A percentile compares a stretch with the other conserved stretches of the same genome.
phyloP scores from a whole-genome alignment of 164 flowering plant genomes.

The Vitis rupestris region DNA sequence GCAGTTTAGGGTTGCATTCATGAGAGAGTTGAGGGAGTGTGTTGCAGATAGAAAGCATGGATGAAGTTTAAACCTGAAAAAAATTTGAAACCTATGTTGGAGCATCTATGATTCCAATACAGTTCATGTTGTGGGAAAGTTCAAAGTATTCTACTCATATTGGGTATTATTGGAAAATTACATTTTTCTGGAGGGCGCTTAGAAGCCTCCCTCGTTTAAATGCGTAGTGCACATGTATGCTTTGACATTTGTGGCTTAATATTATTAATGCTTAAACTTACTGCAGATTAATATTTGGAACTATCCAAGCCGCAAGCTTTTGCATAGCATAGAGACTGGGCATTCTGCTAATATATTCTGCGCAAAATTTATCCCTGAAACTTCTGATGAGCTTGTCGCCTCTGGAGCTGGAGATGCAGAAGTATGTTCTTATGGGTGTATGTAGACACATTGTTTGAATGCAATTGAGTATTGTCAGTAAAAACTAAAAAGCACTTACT shows the following conservation, averaged over 20 bases:
- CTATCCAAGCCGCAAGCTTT: slow-evolving; percentile 59
- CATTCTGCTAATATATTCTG: slow-evolving; percentile 93
- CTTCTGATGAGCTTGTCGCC: slow-evolving; percentile 87
- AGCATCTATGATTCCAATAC: too few species aligned
- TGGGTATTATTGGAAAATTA: too few species aligned
- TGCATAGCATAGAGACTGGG: slow-evolving; percentile 81
- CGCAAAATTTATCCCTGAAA: slow-evolving; percentile 91
- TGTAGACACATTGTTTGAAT: slow-evolving; percentile 1
- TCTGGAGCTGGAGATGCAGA: slow-evolving; percentile 97
- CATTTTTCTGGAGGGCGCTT: too few species aligned
- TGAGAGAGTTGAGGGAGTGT: too few species aligned
- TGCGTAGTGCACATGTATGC: background rate
- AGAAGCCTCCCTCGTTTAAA: too few species aligned
- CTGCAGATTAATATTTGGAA: slow-evolving; percentile 85
- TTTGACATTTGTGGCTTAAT: background rate
- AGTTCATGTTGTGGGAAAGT: too few species aligned
- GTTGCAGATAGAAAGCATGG: too few species aligned
- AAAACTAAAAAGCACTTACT: slow-evolving; percentile 15
- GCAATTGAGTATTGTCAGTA: background rate
- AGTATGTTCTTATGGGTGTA: slow-evolving; percentile 35
- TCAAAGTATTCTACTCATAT: too few species aligned
- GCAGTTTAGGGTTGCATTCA: too few species aligned
- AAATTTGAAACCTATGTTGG: too few species aligned
- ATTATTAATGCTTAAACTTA: slow-evolving; percentile 1
- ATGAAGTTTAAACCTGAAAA: too few species aligned